These are phyloP conservation scores for Glonium stellatum DNA, from an alignment of 495 filamentous ascomycete genomes.

Conservation along the genomic window DNA sequence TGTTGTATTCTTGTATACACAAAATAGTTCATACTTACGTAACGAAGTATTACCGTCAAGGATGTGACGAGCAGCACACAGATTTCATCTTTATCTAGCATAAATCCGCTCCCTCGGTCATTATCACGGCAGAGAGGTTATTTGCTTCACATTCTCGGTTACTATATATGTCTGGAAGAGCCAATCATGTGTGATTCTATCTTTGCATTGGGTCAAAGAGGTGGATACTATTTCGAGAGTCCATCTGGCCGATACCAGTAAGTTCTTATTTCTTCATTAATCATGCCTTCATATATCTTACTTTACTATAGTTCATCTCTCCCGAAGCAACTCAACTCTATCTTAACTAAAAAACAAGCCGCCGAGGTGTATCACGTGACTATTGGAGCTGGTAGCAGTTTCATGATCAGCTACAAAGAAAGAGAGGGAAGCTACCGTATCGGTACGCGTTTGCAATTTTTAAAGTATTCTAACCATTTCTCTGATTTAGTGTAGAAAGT, in stretches of 20 bases:
- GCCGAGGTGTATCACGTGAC: conserved; percentile 16
- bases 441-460: conserved; percentile 1
- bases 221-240: conserved; percentile 21
- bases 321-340: conserved; percentile 8
- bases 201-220: conserved; percentile 25
- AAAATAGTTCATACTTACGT: no score
- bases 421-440: conserved; percentile 10
- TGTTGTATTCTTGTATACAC: no score
- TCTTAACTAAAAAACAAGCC: conserved; percentile 10
- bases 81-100: no score
- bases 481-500: conserved; percentile 4
- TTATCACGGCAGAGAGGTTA: neutral
- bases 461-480: neutral
- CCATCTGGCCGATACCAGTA: conserved; percentile 17
- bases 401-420: conserved; percentile 16
- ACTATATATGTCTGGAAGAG: neutral
- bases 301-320: conserved; percentile 2
- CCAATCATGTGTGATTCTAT: conserved; percentile 19
- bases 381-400: conserved; percentile 18
- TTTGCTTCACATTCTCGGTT: neutral
- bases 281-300: neutral
- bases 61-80: no score
- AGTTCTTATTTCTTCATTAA: neutral
- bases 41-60: no score
- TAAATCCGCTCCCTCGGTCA: no score